Evolutionary conservation across 805 yeast species (phyloP).

Genomic region (Komagataella mondaviorum): DNA sequence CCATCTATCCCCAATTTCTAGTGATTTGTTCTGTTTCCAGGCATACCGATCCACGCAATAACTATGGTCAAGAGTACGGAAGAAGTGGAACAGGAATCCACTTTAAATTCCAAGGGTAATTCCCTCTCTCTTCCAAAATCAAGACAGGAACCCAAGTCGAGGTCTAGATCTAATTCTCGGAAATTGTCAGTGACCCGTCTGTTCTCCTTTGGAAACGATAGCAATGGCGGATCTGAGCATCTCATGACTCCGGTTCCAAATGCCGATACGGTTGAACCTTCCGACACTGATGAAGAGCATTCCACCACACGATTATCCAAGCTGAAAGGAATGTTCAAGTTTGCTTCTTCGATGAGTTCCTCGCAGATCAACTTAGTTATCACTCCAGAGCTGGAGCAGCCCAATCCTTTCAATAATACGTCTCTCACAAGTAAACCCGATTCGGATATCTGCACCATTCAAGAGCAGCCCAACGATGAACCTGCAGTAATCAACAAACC

Average conservation of each 20-base stretch:
- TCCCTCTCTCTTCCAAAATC: slow-evolving; percentile 1
- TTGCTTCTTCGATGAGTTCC: slow-evolving; percentile 2
- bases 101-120: neutral
- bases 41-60: neutral
- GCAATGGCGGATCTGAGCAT: slow-evolving; percentile 1
- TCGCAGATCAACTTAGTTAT: neutral
- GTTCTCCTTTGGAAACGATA: slow-evolving; percentile 21
- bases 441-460: neutral
- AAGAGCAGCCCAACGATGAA: slow-evolving; percentile 2
- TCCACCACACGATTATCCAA: slow-evolving; percentile 10
- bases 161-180: slow-evolving; percentile 27
- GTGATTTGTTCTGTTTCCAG: neutral
- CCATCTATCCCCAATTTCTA: neutral
- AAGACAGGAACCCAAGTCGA: slow-evolving; percentile 17
- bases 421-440: neutral
- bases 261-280: neutral
- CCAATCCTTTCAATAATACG: slow-evolving; percentile 4
- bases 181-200: slow-evolving; percentile 21
- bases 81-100: neutral
- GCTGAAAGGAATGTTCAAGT: slow-evolving; percentile 15
- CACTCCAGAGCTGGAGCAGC: neutral
- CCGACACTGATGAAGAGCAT: slow-evolving; percentile 1
- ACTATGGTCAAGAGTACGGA: neutral
- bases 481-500: slow-evolving; percentile 3
- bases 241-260: neutral